Conservation (phyloP, 208 protist genomes). For the Leishmania gerbilli region DNA sequence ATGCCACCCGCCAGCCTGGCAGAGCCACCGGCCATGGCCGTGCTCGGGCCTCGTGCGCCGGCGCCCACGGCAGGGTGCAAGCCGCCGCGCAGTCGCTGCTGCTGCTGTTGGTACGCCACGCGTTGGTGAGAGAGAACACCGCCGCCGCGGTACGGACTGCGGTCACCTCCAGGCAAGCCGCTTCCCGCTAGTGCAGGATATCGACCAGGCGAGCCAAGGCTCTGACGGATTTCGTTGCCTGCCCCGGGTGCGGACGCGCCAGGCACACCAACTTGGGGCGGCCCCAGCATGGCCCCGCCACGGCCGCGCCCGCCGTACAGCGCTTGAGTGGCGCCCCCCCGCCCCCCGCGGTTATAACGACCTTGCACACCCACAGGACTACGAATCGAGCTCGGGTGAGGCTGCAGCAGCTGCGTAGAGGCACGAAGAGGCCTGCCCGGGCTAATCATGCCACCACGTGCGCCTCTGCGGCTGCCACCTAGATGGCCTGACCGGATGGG, state of each 20-base stretch:
- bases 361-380: background rate
- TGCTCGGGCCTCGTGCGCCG: background rate
- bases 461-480: background rate
- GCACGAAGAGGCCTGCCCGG: background rate
- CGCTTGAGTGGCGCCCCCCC: background rate
- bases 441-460: background rate
- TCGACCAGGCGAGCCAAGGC: background rate
- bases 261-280: background rate
- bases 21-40: conserved; percentile 9
- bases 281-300: background rate
- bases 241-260: background rate
- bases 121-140: background rate
- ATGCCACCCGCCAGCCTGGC: background rate
- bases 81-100: conserved; percentile 9
- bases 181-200: background rate
- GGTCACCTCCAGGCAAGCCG: background rate
- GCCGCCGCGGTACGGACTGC: background rate
- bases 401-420: background rate
- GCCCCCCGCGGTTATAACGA: background rate
- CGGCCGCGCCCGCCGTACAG: background rate
- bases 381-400: background rate
- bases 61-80: background rate
- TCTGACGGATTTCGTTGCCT: background rate
- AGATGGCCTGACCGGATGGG: background rate
- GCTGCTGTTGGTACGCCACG: conserved; percentile 1